Evolutionary conservation across 345 rosid genomes (phyloP), one percentile per base, ranked within the genome.

Genomic region (Sisymbrium irio): DNA sequence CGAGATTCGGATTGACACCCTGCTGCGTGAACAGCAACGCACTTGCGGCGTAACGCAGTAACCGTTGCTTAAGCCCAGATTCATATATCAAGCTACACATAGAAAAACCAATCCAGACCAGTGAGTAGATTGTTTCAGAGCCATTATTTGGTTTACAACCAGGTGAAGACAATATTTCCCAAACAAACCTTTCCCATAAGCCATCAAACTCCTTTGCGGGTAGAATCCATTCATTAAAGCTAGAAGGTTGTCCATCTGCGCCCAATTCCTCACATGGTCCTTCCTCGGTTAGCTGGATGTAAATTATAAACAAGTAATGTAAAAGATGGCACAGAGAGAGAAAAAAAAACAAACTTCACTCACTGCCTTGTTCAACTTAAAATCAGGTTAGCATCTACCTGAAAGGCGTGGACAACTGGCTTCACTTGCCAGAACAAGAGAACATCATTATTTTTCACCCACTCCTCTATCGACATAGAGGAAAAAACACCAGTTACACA

Each of bases 371-470:
- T 19, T 56, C 0, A 69, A 47, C 19, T 39, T 14, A 44, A 46
- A 46, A 46, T 25, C 25, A 69, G 41, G 33, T 18, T 62, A 51
- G 68, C 39, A 69, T 36, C 42, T 82, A 95, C 98, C 99, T 92
- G 98, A 81, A 87, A 95, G 78, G 94, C 97, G 45, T 89, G 98
- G 44, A 92, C 92, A 62, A 85, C 82, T 27, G 90, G 99, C 65
- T 86, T 92, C 72, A 92, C 98, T 85, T 92, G 99, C 99, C 97
- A 95, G 84, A 95, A 95, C 85, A 95, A 83, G 82, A 87, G 94
- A 79, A 90, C 82, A 39, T 83, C 91, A 73, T 90, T 91, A 63
- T 84, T 90, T 50, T 73, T 82, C 72, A 81, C 85, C 88, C 94
- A 89, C 71, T 95, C 98, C 75, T 87, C 99, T 92, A 5, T 2